Evolutionary conservation across 495 filamentous ascomycete species (phyloP), one percentile per base, ranked within the genome.

Genomic region (Hypoxylon subgilvum): DNA sequence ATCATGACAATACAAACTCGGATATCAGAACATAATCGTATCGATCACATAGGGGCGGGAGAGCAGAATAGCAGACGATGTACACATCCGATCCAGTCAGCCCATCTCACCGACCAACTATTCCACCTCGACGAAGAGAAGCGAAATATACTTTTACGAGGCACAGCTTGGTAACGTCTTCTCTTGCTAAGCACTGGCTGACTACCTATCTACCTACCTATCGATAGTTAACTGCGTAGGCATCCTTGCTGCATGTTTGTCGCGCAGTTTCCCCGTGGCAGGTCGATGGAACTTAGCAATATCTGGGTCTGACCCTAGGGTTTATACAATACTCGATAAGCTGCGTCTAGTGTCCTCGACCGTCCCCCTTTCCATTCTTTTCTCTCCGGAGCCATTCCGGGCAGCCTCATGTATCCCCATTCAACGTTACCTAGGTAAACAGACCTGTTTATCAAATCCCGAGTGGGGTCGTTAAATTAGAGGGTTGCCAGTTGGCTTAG

Each of bases 131-230:
- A 4, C 5, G 2, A 14, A 13, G n/a, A 34, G n/a, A 34, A 34
- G n/a, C 7, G n/a, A 34, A 34, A 34, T 2, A 34, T 8, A 8
- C 3, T 27, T n/a, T 38, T 13, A 3, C 13, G 18, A 28, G 14
- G 7, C 13, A 12, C 35, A 10, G 43, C 42, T 41, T 22, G 47
- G 53, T 61, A 52, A 6, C 38, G 35, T 35, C 30, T 41, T 28
- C 17, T 34, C 19, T 57, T 35, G 36, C 54, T 44, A 38, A 28
- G 43, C 41, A 19, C 56, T 19, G 32, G 64, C 31, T 68, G 61
- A 25, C 60, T 51, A n/a, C 50, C 69, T 72, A 49, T 76, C 63
- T 51, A 62, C n/a, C n/a, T n/a, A n/a, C n/a, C n/a, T n/a, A n/a
- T n/a, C n/a, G n/a, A n/a, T n/a, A n/a, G n/a, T n/a, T n/a, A n/a